Base-by-base conservation (phyloP, 1,139 yeast genomes). In the Taphrina wiesneri region DNA sequence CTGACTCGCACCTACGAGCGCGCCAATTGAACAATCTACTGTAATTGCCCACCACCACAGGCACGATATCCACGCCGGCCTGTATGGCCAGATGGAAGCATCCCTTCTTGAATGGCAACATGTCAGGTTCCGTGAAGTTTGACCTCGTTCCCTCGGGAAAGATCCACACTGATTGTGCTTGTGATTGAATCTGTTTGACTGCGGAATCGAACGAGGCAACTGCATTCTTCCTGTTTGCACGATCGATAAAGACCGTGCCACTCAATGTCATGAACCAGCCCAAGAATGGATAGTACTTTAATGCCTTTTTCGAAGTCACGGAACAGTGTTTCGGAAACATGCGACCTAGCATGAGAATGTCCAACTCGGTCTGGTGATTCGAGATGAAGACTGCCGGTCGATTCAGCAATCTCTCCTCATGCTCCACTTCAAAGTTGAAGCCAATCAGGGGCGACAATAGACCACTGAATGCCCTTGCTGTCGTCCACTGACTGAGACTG, bases 21-120 rank as follows among this genome's bases (percentile, higher is more conserved):
- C 83, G 83, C 57, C 88, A 79, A 72, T 85, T 83, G 78, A 89
- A 84, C 51, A 95, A 76, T 45, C 84, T 83, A 5, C 96, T 86
- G 67, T 96, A 89, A 77, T 93, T 95, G 52, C 92, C 84, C 6
- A 90, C 90, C 9, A 90, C 96, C 54, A 88, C 81, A 2, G 99
- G 99, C 15, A 93, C 85, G 56, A 93, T 80, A 26, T 98, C 98
- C 41, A 93, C 85, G 49, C 85, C 85, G 2, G 96, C 96, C 77
- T 92, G 96, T 69, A 88, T 88, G 13, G 99, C 99, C 73, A 93
- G 82, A 77, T 93, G 97, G 85, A 95, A 95, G 0, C 98, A 98
- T 61, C 99, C 99, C 75, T 95, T 95, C 77, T 93, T 93, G 77
- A 93, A 90, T 0, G 96, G 96, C 66, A 90, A 80, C 76, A 95